Evolutionary conservation across 768 basidiomycete genomes (phyloP).

Genomic region (Lactarius sanguifluus): DNA sequence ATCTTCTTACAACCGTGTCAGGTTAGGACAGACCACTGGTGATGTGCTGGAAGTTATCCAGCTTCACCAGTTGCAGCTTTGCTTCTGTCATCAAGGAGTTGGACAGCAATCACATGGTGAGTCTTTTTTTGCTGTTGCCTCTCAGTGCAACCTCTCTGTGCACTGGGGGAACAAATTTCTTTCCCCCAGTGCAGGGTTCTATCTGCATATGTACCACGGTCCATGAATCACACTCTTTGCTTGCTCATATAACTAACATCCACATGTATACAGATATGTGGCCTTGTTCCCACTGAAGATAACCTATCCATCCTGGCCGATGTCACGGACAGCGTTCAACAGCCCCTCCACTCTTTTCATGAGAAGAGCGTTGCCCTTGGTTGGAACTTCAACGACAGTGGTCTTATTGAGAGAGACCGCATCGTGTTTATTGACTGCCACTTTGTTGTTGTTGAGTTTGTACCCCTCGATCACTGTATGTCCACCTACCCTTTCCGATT

Average conservation of each 20-base stretch:
- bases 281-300: constrained; percentile 94
- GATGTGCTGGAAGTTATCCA: constrained; percentile 86
- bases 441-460: constrained; percentile 78
- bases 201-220: too few relatives aligned
- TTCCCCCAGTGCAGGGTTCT: too few relatives aligned
- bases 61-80: constrained; percentile 88
- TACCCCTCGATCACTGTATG: constrained; percentile 62
- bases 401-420: constrained; percentile 80
- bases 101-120: constrained; percentile 89
- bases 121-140: constrained; percentile 36
- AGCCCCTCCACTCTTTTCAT: constrained; percentile 83
- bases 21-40: constrained; percentile 75
- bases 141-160: too few relatives aligned
- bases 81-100: constrained; percentile 93
- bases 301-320: constrained; percentile 93
- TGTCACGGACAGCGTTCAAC: constrained; percentile 51
- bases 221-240: too few relatives aligned
- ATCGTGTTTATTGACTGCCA: constrained; percentile 77
- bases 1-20: constrained; percentile 46
- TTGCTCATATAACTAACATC: neutral
- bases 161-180: too few relatives aligned
- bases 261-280: constrained; percentile 73
- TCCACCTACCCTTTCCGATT: constrained; percentile 23
- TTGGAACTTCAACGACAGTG: constrained; percentile 81
- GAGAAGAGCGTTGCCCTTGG: constrained; percentile 74